Base-by-base conservation (phyloP, 306 rosid species). In the Glycine soja region DNA sequence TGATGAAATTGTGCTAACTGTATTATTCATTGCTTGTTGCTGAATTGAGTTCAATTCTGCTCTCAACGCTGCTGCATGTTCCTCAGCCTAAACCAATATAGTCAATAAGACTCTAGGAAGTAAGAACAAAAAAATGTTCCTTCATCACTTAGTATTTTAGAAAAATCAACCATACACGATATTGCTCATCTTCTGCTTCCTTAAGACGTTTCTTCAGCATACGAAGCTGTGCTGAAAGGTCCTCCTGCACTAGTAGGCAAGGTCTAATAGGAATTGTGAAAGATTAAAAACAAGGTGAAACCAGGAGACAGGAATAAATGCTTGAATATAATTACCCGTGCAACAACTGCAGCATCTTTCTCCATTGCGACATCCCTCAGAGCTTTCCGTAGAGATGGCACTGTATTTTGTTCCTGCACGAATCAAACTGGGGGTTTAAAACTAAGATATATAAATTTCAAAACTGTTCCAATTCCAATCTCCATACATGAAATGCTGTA, bases 331-430 rank as follows among this genome's bases (percentile, higher is more conserved):
- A 72, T 88, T 88, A 93, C 98, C 82, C 96, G 84, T 18, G 96
- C 89, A 67, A 95, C 97, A 84, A 95, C 94, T 38, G 99, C 98
- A 46, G 98, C 98, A 85, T 95, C 98, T 87, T 95, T 95, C 86
- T 95, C 98, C 97, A 95, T 95, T 2, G 99, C 98, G 34, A 95
- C 98, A 83, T 91, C 96, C 84, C 78, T 95, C 80, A 95, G 92
- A 74, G 99, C 92, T 89, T 86, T 95, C 78, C 99, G 87, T 73
- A 95, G 88, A 59, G 98, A 95, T 24, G 97, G 96, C 59, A 91
- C 91, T 7, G 92, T 91, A 79, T 76, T 88, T 78, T 87, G 84
- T 78, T 93, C 98, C 99, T 91, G 83, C 64, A 78, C 6, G 47
- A 81, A 81, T 85, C 65, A 71, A 62, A 76, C 40, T 50, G 24